phyloP scores from a whole-genome alignment of 163 green algal genomes.

The Volvox carteri region DNA sequence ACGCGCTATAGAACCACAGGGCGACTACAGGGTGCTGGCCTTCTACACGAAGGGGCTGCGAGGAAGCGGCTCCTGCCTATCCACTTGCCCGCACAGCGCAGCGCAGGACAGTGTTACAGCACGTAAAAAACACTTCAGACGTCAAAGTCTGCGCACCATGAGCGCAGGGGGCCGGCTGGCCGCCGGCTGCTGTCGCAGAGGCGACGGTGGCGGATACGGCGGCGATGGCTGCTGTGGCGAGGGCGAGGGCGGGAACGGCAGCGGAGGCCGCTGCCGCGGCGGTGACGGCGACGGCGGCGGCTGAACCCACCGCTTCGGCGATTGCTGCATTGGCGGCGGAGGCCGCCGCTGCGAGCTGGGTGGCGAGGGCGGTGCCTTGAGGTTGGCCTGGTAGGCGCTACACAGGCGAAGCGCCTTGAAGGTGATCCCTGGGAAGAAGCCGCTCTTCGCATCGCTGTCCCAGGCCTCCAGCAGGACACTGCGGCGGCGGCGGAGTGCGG shows the following conservation, averaged over 20 bases:
- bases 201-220: background rate
- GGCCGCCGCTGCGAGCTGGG: background rate
- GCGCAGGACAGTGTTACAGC: too few relatives aligned
- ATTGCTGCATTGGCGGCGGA: background rate
- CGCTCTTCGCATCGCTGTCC: constrained; percentile 27
- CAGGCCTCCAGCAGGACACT: constrained; percentile 41
- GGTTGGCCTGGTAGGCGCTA: background rate
- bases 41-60: too few relatives aligned
- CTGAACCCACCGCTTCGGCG: too few relatives aligned
- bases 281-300: background rate
- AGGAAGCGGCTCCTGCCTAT: background rate
- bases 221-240: background rate
- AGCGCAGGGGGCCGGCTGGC: background rate
- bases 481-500: too few relatives aligned
- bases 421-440: constrained; percentile 17
- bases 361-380: background rate
- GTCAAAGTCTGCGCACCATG: constrained; percentile 7
- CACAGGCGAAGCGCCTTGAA: constrained; percentile 50
- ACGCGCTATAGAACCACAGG: too few relatives aligned
- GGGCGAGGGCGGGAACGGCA: background rate
- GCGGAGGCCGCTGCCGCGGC: background rate
- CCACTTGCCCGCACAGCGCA: background rate
- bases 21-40: too few relatives aligned
- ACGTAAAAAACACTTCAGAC: too few relatives aligned
- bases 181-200: background rate